Conservation (phyloP, 768 basidiomycete genomes). For the Termitomyces sp. region DNA sequence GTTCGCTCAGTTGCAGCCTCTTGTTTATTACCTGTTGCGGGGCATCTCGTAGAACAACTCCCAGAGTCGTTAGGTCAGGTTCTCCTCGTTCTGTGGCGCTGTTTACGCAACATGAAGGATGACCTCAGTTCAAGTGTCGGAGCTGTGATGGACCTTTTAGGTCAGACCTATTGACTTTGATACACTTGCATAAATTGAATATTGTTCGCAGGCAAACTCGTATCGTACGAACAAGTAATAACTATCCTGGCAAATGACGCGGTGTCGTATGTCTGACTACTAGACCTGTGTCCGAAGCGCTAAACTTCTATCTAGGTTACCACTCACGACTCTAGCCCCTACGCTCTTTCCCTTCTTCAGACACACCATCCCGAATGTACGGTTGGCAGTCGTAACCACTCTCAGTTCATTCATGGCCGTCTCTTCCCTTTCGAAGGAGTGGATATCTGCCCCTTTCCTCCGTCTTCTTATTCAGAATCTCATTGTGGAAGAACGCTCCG, state of each 20-base stretch:
- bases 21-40: slow-evolving; percentile 84
- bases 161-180: slow-evolving; percentile 33
- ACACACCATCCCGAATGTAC: slow-evolving; percentile 91
- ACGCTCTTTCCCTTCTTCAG: slow-evolving; percentile 95
- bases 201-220: slow-evolving; percentile 61
- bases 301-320: slow-evolving; percentile 43
- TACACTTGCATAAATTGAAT: neutral
- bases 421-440: slow-evolving; percentile 64
- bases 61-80: slow-evolving; percentile 68
- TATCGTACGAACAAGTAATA: slow-evolving; percentile 75
- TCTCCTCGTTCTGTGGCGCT: slow-evolving; percentile 84
- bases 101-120: slow-evolving; percentile 89
- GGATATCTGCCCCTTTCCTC: slow-evolving; percentile 75
- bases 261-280: slow-evolving; percentile 50
- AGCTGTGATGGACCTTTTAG: slow-evolving; percentile 95
- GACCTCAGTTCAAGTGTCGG: slow-evolving; percentile 96
- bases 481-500: slow-evolving; percentile 81
- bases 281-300: neutral
- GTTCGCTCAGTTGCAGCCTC: slow-evolving; percentile 94
- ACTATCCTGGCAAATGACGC: slow-evolving; percentile 60
- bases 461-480: slow-evolving; percentile 91
- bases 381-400: slow-evolving; percentile 87
- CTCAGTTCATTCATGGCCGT: slow-evolving; percentile 83
- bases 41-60: slow-evolving; percentile 70
- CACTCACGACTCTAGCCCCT: slow-evolving; percentile 77